Conservation (phyloP, 805 yeast species). For the Yamadazyma akitaensis region DNA sequence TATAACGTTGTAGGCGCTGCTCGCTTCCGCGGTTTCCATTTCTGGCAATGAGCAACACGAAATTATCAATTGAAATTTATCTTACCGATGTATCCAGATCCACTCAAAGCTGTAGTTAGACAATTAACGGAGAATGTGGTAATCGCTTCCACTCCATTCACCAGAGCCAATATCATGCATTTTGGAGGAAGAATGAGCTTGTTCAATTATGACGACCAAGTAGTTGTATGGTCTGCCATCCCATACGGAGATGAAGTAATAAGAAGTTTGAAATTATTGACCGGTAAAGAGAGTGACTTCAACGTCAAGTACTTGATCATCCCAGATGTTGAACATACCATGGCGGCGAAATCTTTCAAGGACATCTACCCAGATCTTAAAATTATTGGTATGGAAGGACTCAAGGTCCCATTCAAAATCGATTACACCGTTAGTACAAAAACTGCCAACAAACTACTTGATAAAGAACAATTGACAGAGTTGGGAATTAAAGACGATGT, state of each 20-base stretch:
- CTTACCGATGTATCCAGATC: slow-evolving; percentile 28
- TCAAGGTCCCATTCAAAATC: slow-evolving; percentile 28
- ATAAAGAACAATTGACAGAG: slow-evolving; percentile 18
- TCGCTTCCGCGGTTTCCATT: background rate
- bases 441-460: slow-evolving; percentile 33
- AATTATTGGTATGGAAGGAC: slow-evolving; percentile 51
- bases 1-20: too few species aligned
- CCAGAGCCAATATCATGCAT: slow-evolving; percentile 27
- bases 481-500: slow-evolving; percentile 36
- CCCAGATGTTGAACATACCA: slow-evolving; percentile 63
- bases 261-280: slow-evolving; percentile 32
- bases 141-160: slow-evolving; percentile 33
- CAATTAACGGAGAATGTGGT: slow-evolving; percentile 33
- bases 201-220: slow-evolving; percentile 25
- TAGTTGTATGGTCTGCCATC: slow-evolving; percentile 56
- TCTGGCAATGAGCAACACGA: background rate
- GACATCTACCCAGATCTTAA: slow-evolving; percentile 47
- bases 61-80: background rate
- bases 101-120: slow-evolving; percentile 28
- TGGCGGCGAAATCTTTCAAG: slow-evolving; percentile 57
- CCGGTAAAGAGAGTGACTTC: slow-evolving; percentile 29
- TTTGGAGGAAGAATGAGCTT: slow-evolving; percentile 44
- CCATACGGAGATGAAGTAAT: slow-evolving; percentile 50
- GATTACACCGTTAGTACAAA: slow-evolving; percentile 38
- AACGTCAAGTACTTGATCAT: slow-evolving; percentile 51